phyloP scores from a whole-genome alignment of 257 asterid species.

The Przewalskia tangutica region DNA sequence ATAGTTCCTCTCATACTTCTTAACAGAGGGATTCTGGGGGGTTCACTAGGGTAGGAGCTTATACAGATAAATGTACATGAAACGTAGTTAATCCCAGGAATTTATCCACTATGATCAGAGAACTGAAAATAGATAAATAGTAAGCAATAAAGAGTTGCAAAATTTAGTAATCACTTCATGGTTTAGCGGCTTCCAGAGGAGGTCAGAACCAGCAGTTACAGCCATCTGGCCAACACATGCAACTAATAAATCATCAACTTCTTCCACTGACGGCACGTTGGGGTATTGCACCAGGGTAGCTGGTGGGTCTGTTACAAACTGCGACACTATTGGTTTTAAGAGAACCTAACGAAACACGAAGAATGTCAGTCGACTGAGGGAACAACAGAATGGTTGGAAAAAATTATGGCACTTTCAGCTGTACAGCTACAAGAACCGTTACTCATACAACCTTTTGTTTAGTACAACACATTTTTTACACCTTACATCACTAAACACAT shows the following conservation, averaged over 20 bases:
- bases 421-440: background rate
- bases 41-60: background rate
- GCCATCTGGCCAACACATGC: slow-evolving; percentile 87
- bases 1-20: background rate
- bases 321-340: slow-evolving; percentile 74
- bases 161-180: slow-evolving; percentile 52
- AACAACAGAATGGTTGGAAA: background rate
- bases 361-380: background rate
- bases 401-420: background rate
- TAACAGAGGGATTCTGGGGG: background rate
- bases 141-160: background rate
- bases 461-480: background rate
- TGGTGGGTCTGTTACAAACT: slow-evolving; percentile 68
- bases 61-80: background rate
- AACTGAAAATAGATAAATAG: background rate
- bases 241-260: slow-evolving; percentile 65
- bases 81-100: background rate
- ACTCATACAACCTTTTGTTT: background rate
- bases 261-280: slow-evolving; percentile 49
- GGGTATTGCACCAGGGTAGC: slow-evolving; percentile 33
- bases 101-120: background rate
- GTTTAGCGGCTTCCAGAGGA: slow-evolving; percentile 86
- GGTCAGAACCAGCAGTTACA: slow-evolving; percentile 83
- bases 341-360: slow-evolving; percentile 48
- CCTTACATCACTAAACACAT: background rate